Evolutionary conservation across 148 eudicot genomes (phyloP).

Genomic region (Chenopodium formosanum): DNA sequence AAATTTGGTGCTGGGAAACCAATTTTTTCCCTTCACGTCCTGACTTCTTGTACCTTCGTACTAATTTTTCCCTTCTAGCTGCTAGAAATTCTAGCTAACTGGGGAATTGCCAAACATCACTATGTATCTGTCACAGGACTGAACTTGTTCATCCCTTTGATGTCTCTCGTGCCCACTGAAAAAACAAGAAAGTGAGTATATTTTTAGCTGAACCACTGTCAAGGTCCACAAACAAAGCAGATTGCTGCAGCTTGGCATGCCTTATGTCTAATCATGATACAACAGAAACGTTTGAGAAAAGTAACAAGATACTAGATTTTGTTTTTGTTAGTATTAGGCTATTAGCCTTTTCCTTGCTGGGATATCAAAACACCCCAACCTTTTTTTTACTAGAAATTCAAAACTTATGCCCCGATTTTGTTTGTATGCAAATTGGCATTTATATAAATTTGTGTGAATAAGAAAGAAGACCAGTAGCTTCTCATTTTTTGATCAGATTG

Average conservation of each 20-base stretch:
- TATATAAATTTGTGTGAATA: background rate
- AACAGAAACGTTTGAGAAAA: background rate
- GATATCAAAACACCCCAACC: background rate
- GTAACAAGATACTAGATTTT: background rate
- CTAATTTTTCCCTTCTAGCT: background rate
- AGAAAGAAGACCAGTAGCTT: background rate
- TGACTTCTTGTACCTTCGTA: background rate
- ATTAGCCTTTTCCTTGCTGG: background rate
- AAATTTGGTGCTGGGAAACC: background rate
- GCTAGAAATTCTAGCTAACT: background rate
- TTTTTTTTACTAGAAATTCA: background rate
- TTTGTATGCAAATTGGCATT: background rate
- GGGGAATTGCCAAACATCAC: background rate
- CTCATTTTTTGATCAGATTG: slow-evolving; percentile 10
- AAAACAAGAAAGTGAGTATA: background rate
- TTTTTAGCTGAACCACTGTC: background rate
- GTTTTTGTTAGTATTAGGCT: background rate
- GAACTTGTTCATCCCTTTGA: background rate
- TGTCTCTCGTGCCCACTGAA: background rate
- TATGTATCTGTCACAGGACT: background rate
- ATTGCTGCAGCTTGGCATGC: background rate
- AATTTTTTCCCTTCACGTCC: background rate
- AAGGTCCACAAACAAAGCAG: background rate
- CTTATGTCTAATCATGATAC: background rate
- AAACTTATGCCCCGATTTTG: background rate